phyloP scores from a whole-genome alignment of 306 rosid genomes.

The Citrullus amarus region DNA sequence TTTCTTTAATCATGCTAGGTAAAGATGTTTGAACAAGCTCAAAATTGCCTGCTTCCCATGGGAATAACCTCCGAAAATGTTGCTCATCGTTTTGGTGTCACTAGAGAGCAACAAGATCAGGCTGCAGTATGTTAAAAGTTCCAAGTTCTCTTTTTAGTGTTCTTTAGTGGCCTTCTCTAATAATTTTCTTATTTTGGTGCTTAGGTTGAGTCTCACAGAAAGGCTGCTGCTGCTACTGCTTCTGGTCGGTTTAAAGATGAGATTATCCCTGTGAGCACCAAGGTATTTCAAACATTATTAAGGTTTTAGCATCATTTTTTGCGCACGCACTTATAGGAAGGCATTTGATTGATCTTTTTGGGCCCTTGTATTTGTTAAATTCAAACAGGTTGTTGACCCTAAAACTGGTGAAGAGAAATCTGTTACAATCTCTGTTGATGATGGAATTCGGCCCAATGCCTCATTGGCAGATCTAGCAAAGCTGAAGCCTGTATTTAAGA shows the following conservation, averaged over 20 bases:
- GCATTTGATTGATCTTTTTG: not conserved
- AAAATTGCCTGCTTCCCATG: conserved; percentile 88
- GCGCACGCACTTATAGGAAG: not conserved
- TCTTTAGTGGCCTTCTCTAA: not conserved
- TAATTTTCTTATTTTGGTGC: conserved; percentile 11
- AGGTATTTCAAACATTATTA: conserved; percentile 29
- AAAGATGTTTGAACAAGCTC: conserved; percentile 71
- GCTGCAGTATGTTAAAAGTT: conserved; percentile 72
- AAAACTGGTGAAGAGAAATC: conserved; percentile 79
- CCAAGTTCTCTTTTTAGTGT: not conserved
- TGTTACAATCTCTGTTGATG: conserved; percentile 73
- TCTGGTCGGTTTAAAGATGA: conserved; percentile 90
- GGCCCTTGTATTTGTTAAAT: conserved; percentile 11
- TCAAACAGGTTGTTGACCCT: conserved; percentile 61
- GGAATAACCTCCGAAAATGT: conserved; percentile 95
- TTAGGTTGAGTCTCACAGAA: conserved; percentile 88
- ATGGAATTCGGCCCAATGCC: conserved; percentile 78
- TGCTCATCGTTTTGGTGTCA: conserved; percentile 73
- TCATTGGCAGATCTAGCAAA: conserved; percentile 50
- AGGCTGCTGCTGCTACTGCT: conserved; percentile 94
- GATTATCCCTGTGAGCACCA: conserved; percentile 77
- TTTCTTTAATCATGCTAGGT: conserved; percentile 32
- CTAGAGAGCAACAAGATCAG: conserved; percentile 85
- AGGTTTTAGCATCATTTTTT: not conserved
- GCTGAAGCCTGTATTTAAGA: conserved; percentile 85